Conservation (phyloP, 2,329 filamentous ascomycete genomes). For the Rutstroemia sydowiana region DNA sequence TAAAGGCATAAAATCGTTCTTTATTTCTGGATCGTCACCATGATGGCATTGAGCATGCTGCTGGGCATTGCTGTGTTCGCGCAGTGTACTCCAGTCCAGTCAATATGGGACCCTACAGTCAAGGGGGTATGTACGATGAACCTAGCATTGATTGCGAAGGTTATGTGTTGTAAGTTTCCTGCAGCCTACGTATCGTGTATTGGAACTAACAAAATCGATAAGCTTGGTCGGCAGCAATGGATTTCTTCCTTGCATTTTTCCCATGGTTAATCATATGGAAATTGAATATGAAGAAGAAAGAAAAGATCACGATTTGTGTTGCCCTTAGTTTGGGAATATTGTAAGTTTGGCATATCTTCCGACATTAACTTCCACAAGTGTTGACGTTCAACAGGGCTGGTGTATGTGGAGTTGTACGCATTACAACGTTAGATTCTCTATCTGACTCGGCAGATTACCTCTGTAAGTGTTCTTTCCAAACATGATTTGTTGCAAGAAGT, state of each 20-base stretch:
- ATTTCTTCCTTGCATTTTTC: constrained; percentile 4
- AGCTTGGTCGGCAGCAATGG: constrained; percentile 1
- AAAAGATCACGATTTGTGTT: constrained; percentile 4
- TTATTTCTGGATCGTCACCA: not conserved
- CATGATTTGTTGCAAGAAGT: too few relatives aligned
- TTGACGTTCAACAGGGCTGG: not conserved
- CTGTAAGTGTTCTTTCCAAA: not conserved
- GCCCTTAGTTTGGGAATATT: not conserved
- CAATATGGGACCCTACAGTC: not conserved
- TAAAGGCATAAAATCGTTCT: not conserved
- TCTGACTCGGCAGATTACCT: not conserved
- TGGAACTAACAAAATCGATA: not conserved
- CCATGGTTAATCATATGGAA: not conserved
- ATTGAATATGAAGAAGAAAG: constrained; percentile 3
- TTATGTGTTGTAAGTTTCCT: constrained; percentile 1
- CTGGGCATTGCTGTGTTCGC: not conserved
- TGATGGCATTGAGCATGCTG: not conserved
- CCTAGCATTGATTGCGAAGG: not conserved
- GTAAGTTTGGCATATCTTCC: not conserved
- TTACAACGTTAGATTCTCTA: not conserved
- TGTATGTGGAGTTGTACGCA: not conserved
- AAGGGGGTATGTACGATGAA: not conserved
- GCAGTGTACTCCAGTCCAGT: not conserved
- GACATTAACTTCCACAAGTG: not conserved
- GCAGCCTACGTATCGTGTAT: not conserved